A percentile compares a stretch with the other conserved stretches of the same genome.
These are phyloP conservation scores for Rhynchospora tenuis DNA, from an alignment of 176 grass and related monocot species.

Conservation along the genomic window DNA sequence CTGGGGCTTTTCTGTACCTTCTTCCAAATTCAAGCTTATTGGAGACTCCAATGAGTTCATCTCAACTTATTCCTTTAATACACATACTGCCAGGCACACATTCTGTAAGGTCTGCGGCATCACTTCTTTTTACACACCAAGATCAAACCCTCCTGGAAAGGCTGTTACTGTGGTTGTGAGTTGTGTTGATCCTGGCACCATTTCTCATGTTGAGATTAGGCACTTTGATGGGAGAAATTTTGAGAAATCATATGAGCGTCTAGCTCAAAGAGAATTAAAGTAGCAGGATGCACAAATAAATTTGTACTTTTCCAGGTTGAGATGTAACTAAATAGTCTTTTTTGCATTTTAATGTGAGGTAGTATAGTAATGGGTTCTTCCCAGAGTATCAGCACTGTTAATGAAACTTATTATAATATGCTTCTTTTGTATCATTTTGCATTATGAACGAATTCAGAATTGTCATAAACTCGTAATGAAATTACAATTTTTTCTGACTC, in stretches of 20 bases:
- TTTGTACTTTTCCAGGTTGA: neutral
- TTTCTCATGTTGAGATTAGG: slow-evolving; percentile 55
- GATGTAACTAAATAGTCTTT: neutral
- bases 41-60: slow-evolving; percentile 38
- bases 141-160: slow-evolving; percentile 54
- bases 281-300: neutral
- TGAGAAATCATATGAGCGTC: slow-evolving; percentile 29
- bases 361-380: neutral
- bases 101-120: slow-evolving; percentile 84
- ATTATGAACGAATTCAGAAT: neutral
- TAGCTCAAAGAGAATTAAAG: slow-evolving; percentile 26
- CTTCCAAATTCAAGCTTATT: slow-evolving; percentile 41
- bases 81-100: slow-evolving; percentile 62
- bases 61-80: slow-evolving; percentile 73
- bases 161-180: slow-evolving; percentile 33
- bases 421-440: neutral
- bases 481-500: neutral
- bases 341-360: neutral
- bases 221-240: slow-evolving; percentile 46
- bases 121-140: slow-evolving; percentile 77
- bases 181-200: slow-evolving; percentile 63
- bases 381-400: neutral
- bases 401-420: neutral
- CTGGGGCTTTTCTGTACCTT: slow-evolving; percentile 49
- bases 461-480: neutral